phyloP scores from a whole-genome alignment of 2,329 filamentous ascomycete genomes.

The Coniochaeta sp. region DNA sequence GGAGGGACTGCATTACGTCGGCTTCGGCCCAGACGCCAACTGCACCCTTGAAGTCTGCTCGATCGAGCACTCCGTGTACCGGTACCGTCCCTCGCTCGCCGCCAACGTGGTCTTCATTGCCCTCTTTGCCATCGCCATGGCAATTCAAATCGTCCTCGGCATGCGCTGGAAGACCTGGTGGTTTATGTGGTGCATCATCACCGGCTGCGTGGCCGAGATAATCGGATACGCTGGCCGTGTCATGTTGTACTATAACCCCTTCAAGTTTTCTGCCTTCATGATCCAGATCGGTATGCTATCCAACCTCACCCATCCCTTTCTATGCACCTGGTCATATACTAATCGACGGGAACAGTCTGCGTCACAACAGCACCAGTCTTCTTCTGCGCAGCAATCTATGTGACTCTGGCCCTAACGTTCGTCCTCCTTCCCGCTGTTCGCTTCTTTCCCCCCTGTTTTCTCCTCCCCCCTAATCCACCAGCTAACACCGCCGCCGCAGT shows the following conservation, averaged over 20 bases:
- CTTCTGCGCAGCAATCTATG: constrained; percentile 57
- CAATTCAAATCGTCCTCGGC: constrained; percentile 36
- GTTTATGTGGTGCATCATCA: constrained; percentile 43
- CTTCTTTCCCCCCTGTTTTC: not conserved
- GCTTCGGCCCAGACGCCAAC: constrained; percentile 38
- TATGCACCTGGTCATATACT: not conserved
- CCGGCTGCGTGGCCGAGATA: constrained; percentile 50
- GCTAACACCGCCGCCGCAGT: constrained; percentile 4
- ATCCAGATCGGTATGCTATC: constrained; percentile 50
- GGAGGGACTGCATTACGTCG: constrained; percentile 9
- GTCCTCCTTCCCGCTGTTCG: constrained; percentile 5
- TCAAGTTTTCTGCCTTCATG: constrained; percentile 51
- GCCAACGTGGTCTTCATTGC: constrained; percentile 34
- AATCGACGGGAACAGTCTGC: constrained; percentile 33
- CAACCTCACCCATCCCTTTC: not conserved
- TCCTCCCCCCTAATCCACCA: not conserved
- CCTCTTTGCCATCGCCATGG: constrained; percentile 38
- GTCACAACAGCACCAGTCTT: constrained; percentile 50
- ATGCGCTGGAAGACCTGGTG: constrained; percentile 37
- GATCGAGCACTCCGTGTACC: constrained; percentile 35
- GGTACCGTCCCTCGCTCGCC: constrained; percentile 35
- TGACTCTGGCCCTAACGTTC: constrained; percentile 43
- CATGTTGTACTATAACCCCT: constrained; percentile 49
- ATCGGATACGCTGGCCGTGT: constrained; percentile 57
- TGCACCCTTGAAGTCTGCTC: constrained; percentile 42